phyloP scores from a whole-genome alignment of 306 rosid genomes.

The Mimosa bimucronata region DNA sequence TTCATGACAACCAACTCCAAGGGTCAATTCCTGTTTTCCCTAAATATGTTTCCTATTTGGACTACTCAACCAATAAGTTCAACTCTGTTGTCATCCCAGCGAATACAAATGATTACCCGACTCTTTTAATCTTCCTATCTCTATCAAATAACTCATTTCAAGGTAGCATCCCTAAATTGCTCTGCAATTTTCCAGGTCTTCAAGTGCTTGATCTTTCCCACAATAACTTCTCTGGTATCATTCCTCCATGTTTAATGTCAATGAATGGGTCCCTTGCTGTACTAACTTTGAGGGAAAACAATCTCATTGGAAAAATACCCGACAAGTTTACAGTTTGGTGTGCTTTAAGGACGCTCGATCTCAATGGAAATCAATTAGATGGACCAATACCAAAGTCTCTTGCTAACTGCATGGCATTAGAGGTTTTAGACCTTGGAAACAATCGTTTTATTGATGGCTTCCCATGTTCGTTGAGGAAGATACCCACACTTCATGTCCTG shows the following conservation, averaged over 20 bases:
- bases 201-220: conserved; percentile 55
- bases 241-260: conserved; percentile 43
- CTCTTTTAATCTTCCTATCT: conserved; percentile 19
- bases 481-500: conserved; percentile 48
- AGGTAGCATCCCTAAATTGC: conserved; percentile 37
- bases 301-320: conserved; percentile 33
- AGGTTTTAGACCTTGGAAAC: conserved; percentile 45
- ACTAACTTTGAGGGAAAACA: conserved; percentile 42
- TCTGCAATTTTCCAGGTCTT: conserved; percentile 45
- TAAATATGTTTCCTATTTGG: conserved; percentile 1
- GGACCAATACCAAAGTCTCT: conserved; percentile 56
- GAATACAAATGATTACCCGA: conserved; percentile 16
- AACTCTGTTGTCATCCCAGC: conserved; percentile 26
- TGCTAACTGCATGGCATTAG: conserved; percentile 33
- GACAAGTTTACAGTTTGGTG: conserved; percentile 36
- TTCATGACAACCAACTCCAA: conserved; percentile 46
- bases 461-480: conserved; percentile 48
- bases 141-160: conserved; percentile 37
- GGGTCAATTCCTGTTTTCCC: conserved; percentile 42
- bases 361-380: conserved; percentile 33
- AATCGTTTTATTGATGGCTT: conserved; percentile 32
- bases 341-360: conserved; percentile 41
- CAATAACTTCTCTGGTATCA: conserved; percentile 40
- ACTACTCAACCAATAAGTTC: conserved; percentile 49
- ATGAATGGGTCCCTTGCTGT: conserved; percentile 36